Evolutionary conservation across 2,329 filamentous ascomycete genomes (phyloP).

Genomic region (Incumbomyces delicatus): DNA sequence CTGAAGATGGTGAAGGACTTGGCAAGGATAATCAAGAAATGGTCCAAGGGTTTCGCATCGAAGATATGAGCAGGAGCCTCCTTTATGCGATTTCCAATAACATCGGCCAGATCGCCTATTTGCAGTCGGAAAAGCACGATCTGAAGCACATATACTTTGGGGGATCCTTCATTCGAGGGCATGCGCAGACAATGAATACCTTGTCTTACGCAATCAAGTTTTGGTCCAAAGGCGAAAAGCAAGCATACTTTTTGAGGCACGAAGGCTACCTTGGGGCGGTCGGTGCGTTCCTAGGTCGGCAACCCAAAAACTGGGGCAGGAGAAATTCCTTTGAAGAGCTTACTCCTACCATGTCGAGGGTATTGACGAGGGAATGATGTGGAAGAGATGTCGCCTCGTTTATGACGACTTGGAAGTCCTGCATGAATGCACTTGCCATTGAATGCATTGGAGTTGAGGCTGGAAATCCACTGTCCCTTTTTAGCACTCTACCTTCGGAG

Average conservation of each 20-base stretch:
- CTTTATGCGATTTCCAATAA: slow-evolving; percentile 64
- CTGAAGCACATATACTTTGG: slow-evolving; percentile 94
- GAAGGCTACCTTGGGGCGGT: slow-evolving; percentile 93
- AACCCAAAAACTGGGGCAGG: slow-evolving; percentile 84
- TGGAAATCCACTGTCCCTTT: too few relatives aligned
- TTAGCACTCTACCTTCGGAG: too few relatives aligned
- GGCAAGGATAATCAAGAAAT: slow-evolving; percentile 31
- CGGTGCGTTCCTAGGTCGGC: slow-evolving; percentile 83
- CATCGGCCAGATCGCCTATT: slow-evolving; percentile 78
- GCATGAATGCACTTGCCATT: too few relatives aligned
- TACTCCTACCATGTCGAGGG: slow-evolving; percentile 10
- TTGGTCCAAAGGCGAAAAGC: slow-evolving; percentile 88
- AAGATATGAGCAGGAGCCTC: slow-evolving; percentile 83
- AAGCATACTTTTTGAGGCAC: slow-evolving; percentile 90
- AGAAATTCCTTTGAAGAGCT: slow-evolving; percentile 61
- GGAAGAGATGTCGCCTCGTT: too few relatives aligned
- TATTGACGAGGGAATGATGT: slow-evolving; percentile 13
- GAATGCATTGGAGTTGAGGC: too few relatives aligned
- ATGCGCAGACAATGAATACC: slow-evolving; percentile 96
- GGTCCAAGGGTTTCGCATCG: slow-evolving; percentile 54
- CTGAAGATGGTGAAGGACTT: slow-evolving; percentile 59
- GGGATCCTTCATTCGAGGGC: slow-evolving; percentile 90
- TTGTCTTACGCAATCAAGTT: slow-evolving; percentile 94
- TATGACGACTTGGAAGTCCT: too few relatives aligned
- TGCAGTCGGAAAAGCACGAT: slow-evolving; percentile 92